A percentile compares a stretch with the other conserved stretches of the same genome.
These are phyloP conservation scores for Hyphodiscus hymeniophilus DNA, from an alignment of 495 filamentous ascomycete species.

Conservation along the genomic window DNA sequence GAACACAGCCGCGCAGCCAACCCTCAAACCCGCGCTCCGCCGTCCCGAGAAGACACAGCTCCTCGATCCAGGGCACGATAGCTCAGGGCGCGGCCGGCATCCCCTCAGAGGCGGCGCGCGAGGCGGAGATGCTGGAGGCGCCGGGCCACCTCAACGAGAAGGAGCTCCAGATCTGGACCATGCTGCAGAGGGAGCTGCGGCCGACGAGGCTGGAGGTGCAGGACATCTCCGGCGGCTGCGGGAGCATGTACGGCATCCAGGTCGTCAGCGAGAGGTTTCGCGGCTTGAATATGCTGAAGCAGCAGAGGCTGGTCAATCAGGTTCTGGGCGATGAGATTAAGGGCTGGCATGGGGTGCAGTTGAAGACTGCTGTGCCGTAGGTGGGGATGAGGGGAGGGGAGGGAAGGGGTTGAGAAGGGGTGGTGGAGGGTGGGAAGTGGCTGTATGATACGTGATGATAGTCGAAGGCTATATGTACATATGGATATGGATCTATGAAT, in stretches of 20 bases:
- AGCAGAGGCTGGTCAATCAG: constrained; percentile 64
- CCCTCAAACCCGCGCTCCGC: neutral
- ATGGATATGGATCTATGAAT: too few species aligned
- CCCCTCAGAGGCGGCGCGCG: neutral
- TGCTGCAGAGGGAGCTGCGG: constrained; percentile 32
- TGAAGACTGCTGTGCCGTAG: constrained; percentile 45
- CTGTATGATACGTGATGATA: neutral
- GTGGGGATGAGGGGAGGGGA: neutral
- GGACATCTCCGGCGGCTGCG: constrained; percentile 72
- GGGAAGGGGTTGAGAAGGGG: neutral
- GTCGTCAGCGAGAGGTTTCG: constrained; percentile 56
- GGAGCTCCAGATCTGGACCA: constrained; percentile 39
- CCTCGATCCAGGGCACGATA: constrained; percentile 8
- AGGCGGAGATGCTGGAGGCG: constrained; percentile 16
- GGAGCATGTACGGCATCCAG: constrained; percentile 71
- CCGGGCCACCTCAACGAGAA: constrained; percentile 41
- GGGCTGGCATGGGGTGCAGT: constrained; percentile 67
- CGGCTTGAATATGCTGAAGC: constrained; percentile 57
- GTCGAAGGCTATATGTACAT: too few species aligned
- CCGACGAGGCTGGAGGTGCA: constrained; percentile 48
- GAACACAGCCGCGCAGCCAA: too few species aligned
- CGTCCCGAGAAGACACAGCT: constrained; percentile 2
- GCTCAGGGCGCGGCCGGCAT: constrained; percentile 9
- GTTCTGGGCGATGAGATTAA: constrained; percentile 61
- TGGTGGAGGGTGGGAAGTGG: neutral